Conservation (phyloP, 2,329 filamentous ascomycete species). For the Neofusicoccum kwambonambiense region DNA sequence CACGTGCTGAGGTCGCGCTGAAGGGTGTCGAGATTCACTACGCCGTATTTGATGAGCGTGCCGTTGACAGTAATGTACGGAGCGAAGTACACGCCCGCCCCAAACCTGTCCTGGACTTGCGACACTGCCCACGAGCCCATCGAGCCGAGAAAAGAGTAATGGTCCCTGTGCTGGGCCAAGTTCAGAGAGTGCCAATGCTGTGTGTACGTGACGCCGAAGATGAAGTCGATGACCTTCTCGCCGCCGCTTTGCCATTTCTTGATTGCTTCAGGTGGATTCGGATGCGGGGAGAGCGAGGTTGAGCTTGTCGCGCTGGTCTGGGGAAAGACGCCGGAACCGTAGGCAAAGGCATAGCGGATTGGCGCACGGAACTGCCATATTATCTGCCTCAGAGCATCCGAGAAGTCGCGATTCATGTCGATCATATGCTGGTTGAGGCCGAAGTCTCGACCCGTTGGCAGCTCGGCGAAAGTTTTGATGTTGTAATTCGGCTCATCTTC, state of each 20-base stretch:
- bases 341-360: conserved; percentile 94
- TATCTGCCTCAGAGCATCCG: conserved; percentile 81
- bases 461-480: conserved; percentile 71
- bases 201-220: conserved; percentile 90
- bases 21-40: conserved; percentile 89
- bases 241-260: conserved; percentile 80
- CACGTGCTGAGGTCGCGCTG: conserved; percentile 83
- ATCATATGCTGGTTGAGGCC: conserved; percentile 95
- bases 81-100: conserved; percentile 96
- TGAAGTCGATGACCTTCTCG: conserved; percentile 98
- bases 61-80: conserved; percentile 93
- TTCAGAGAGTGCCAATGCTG: conserved; percentile 98
- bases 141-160: conserved; percentile 84
- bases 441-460: conserved; percentile 72
- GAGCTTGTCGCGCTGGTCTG: conserved; percentile 58
- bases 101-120: conserved; percentile 79
- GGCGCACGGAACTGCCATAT: conserved; percentile 85
- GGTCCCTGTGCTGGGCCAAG: conserved; percentile 79
- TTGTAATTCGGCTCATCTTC: conserved; percentile 71
- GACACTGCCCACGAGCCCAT: conserved; percentile 84
- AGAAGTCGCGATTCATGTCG: conserved; percentile 87
- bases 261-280: conserved; percentile 77
- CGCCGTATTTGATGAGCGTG: conserved; percentile 95
- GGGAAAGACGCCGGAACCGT: conserved; percentile 93
- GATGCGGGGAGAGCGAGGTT: conserved; percentile 67